Evolutionary conservation across 192 early-diverging fungal genomes (phyloP).

Genomic region (Umbelopsis ramanniana): DNA sequence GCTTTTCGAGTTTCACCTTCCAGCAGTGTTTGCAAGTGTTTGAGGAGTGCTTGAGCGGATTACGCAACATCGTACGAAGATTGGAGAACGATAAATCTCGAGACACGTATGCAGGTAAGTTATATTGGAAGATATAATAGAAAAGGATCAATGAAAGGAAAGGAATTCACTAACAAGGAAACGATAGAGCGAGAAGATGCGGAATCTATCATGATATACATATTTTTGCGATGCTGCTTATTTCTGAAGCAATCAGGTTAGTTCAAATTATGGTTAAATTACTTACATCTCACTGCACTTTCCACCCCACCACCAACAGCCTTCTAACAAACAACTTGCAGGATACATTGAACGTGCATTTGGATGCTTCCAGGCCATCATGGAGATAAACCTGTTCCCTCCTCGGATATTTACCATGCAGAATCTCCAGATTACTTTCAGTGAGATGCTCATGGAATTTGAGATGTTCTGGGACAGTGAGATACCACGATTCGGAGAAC

Average conservation of each 20-base stretch:
- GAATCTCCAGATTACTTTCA: constrained; percentile 24
- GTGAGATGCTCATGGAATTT: constrained; percentile 44
- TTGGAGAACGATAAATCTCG: constrained; percentile 15
- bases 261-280: neutral
- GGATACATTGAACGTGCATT: constrained; percentile 58
- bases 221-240: constrained; percentile 48
- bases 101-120: constrained; percentile 22
- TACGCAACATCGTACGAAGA: constrained; percentile 26
- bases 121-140: neutral
- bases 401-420: constrained; percentile 26
- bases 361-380: constrained; percentile 51
- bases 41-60: constrained; percentile 47
- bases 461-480: constrained; percentile 61
- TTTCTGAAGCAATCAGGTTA: constrained; percentile 62
- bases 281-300: too few species aligned
- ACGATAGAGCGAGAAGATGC: constrained; percentile 37
- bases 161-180: neutral
- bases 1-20: constrained; percentile 56
- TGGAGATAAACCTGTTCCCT: constrained; percentile 54
- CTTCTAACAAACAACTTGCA: constrained; percentile 24
- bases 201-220: constrained; percentile 56
- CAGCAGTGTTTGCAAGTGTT: constrained; percentile 48
- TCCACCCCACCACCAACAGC: too few species aligned
- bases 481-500: constrained; percentile 57
- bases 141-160: neutral